A percentile compares a stretch with the other conserved stretches of the same genome.
Conservation (phyloP, 495 filamentous ascomycete species). For the Penicillium bovifimosum region DNA sequence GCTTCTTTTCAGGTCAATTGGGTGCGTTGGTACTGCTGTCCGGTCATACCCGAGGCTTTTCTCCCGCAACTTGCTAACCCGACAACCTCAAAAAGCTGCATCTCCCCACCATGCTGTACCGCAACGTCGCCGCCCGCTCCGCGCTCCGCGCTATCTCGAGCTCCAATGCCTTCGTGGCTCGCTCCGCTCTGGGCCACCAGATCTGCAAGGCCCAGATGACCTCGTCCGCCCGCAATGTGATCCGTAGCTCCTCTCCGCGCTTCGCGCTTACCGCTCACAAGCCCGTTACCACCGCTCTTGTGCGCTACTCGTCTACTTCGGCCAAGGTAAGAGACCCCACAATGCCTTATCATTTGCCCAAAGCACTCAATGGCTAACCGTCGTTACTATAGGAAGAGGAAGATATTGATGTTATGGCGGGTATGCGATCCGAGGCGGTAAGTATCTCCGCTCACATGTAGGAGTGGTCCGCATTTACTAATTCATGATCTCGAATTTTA, state of each 20-base stretch:
- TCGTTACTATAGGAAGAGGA: constrained; percentile 26
- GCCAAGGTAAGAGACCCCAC: constrained; percentile 27
- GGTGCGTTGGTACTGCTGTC: constrained; percentile 18
- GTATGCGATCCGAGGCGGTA: constrained; percentile 71
- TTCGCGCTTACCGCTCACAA: constrained; percentile 44
- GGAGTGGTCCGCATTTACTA: constrained; percentile 1
- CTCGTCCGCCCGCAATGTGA: constrained; percentile 35
- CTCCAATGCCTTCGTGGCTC: constrained; percentile 45
- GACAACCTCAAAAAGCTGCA: constrained; percentile 35
- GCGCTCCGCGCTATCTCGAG: constrained; percentile 42
- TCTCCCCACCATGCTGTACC: constrained; percentile 43
- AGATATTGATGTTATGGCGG: constrained; percentile 60
- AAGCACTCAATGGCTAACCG: constrained; percentile 26
- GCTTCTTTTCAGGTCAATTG: constrained; percentile 34
- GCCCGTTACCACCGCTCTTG: constrained; percentile 48
- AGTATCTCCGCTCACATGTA: constrained; percentile 21
- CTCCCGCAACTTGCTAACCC: constrained; percentile 28
- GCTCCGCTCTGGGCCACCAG: constrained; percentile 35
- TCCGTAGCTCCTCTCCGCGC: constrained; percentile 32
- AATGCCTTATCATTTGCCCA: background rate
- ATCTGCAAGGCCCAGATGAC: constrained; percentile 45
- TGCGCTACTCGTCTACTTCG: constrained; percentile 41
- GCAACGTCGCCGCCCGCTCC: constrained; percentile 43
- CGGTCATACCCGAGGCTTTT: constrained; percentile 34
- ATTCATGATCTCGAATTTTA: constrained; percentile 27